Conservation (phyloP, 345 rosid genomes). For the Murraya koenigii region DNA sequence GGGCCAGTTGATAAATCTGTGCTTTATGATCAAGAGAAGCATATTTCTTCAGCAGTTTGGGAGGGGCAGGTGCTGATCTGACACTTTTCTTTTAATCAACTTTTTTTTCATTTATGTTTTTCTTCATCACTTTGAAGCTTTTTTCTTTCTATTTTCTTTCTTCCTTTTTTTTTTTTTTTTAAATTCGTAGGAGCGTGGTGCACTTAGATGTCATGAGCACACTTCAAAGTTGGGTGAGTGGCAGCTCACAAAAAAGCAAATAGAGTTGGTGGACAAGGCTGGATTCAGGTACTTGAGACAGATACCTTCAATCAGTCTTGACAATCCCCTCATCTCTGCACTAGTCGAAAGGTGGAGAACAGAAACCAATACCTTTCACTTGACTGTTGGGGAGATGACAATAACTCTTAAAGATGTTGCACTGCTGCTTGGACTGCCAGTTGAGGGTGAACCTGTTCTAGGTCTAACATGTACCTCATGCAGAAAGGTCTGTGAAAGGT, state of each 20-base stretch:
- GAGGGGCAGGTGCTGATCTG: conserved; percentile 51
- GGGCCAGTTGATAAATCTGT: conserved; percentile 58
- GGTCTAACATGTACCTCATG: conserved; percentile 55
- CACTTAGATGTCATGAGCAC: conserved; percentile 78
- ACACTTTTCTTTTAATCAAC: background rate
- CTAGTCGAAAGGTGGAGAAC: conserved; percentile 77
- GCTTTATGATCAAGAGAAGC: conserved; percentile 77
- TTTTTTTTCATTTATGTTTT: background rate
- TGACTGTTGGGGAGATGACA: conserved; percentile 64
- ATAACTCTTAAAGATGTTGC: conserved; percentile 63
- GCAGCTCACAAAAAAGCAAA: conserved; percentile 54
- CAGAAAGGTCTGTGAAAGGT: conserved; percentile 39
- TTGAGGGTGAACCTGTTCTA: conserved; percentile 70
- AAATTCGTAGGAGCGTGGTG: conserved; percentile 52
- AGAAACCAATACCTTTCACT: conserved; percentile 69
- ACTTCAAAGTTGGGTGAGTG: conserved; percentile 66
- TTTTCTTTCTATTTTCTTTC: too few relatives aligned
- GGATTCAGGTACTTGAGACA: conserved; percentile 61
- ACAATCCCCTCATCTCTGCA: conserved; percentile 65
- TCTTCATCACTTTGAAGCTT: background rate
- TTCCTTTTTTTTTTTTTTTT: background rate
- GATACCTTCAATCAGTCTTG: conserved; percentile 68
- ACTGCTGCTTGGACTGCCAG: conserved; percentile 57
- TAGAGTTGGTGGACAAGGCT: conserved; percentile 61
- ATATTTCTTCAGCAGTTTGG: conserved; percentile 74